Evolutionary conservation across 2,329 filamentous ascomycete species (phyloP).

Genomic region (Hymenoscyphus fraxineus): DNA sequence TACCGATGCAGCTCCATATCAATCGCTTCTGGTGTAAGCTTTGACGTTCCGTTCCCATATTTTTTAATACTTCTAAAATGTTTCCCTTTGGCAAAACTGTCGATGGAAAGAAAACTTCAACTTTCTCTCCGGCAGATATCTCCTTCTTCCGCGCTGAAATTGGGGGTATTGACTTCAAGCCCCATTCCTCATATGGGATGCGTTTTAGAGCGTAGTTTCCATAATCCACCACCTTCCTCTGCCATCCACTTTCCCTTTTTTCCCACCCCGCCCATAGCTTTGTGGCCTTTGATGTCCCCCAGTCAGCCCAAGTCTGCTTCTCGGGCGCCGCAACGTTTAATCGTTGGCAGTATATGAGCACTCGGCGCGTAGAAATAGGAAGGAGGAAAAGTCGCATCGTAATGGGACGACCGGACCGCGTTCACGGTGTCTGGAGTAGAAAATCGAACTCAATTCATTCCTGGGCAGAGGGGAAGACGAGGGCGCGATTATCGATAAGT

Average conservation of each 20-base stretch:
- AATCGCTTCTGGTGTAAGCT: constrained; percentile 71
- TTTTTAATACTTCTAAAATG: constrained; percentile 62
- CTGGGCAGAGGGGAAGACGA: background rate
- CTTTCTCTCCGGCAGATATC: constrained; percentile 56
- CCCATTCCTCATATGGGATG: constrained; percentile 97
- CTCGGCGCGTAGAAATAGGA: constrained; percentile 85
- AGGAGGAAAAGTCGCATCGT: constrained; percentile 89
- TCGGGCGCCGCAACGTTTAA: constrained; percentile 54
- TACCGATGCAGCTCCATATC: constrained; percentile 74
- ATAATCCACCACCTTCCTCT: constrained; percentile 78
- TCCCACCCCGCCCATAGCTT: constrained; percentile 85
- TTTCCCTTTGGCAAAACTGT: constrained; percentile 61
- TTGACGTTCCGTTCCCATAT: constrained; percentile 76
- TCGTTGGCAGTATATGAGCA: constrained; percentile 87
- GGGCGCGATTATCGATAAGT: background rate
- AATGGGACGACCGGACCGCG: constrained; percentile 13
- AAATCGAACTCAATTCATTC: constrained; percentile 5
- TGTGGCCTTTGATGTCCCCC: constrained; percentile 65
- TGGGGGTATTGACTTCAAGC: constrained; percentile 87
- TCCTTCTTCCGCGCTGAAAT: constrained; percentile 64
- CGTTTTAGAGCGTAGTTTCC: constrained; percentile 81
- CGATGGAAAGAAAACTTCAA: constrained; percentile 73
- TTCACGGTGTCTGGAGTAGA: constrained; percentile 7
- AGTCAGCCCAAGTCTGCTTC: constrained; percentile 60
- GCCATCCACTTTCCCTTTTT: constrained; percentile 78